Conservation (phyloP, 2,329 filamentous ascomycete genomes). For the Diaporthe velutina region DNA sequence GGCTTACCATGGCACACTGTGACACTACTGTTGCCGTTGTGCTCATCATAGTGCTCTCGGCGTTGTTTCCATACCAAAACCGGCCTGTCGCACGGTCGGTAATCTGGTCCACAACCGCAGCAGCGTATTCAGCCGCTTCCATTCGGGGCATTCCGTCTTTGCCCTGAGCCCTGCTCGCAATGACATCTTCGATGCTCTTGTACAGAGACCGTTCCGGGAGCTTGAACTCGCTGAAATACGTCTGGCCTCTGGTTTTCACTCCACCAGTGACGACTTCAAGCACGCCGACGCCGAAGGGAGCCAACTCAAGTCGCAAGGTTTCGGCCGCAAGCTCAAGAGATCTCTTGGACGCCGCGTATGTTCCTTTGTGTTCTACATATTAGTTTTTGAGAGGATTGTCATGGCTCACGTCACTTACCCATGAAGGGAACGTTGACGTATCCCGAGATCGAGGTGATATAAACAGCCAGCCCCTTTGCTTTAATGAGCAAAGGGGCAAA, state of each 20-base stretch:
- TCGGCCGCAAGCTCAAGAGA: slow-evolving; percentile 46
- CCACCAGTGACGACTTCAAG: slow-evolving; percentile 45
- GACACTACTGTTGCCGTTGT: slow-evolving; percentile 42
- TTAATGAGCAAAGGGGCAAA: slow-evolving; percentile 47
- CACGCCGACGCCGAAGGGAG: slow-evolving; percentile 46
- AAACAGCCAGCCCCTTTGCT: slow-evolving; percentile 46
- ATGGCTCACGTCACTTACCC: slow-evolving; percentile 36
- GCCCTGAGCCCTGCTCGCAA: slow-evolving; percentile 44
- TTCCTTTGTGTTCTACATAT: slow-evolving; percentile 38
- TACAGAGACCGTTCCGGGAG: slow-evolving; percentile 43
- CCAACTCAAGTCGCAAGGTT: slow-evolving; percentile 46
- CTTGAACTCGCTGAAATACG: slow-evolving; percentile 45
- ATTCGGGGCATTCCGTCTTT: slow-evolving; percentile 42
- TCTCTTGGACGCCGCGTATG: slow-evolving; percentile 47
- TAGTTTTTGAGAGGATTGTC: not conserved
- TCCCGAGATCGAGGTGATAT: slow-evolving; percentile 45
- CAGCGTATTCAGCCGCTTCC: slow-evolving; percentile 44
- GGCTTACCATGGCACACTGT: slow-evolving; percentile 35
- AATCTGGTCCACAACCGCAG: slow-evolving; percentile 42
- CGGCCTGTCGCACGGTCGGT: slow-evolving; percentile 40
- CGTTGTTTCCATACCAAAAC: slow-evolving; percentile 44
- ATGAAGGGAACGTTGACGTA: slow-evolving; percentile 46
- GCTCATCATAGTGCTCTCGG: slow-evolving; percentile 41
- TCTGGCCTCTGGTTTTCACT: slow-evolving; percentile 42
- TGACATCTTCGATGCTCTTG: slow-evolving; percentile 42